phyloP scores from a whole-genome alignment of 2,329 filamentous ascomycete species.

The Colletotrichum navitas region DNA sequence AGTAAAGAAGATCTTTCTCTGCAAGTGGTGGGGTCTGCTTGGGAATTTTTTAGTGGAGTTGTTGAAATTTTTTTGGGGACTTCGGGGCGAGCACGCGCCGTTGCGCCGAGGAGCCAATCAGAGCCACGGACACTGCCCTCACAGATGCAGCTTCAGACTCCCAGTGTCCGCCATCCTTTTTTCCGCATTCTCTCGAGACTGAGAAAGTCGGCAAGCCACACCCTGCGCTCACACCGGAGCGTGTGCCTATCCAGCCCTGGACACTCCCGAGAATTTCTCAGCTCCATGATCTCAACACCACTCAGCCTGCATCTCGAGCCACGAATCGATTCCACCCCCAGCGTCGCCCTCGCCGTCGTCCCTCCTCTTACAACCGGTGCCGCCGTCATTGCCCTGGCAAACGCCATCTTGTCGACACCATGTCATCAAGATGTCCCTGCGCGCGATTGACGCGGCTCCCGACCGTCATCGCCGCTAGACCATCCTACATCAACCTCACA shows the following conservation, averaged over 20 bases:
- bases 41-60: constrained; percentile 41
- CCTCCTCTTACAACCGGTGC: neutral
- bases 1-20: constrained; percentile 39
- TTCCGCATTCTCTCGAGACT: neutral
- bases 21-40: constrained; percentile 30
- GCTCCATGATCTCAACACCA: constrained; percentile 31
- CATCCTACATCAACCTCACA: constrained; percentile 36
- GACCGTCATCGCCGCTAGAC: constrained; percentile 7
- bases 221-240: neutral
- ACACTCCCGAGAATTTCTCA: constrained; percentile 43
- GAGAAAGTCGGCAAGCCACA: neutral
- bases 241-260: constrained; percentile 26
- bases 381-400: constrained; percentile 22
- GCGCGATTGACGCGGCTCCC: constrained; percentile 38
- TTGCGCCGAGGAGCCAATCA: constrained; percentile 39
- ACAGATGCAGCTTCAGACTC: neutral
- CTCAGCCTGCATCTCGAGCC: constrained; percentile 26
- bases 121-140: neutral
- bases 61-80: constrained; percentile 39
- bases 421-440: constrained; percentile 42
- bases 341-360: constrained; percentile 6
- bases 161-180: neutral
- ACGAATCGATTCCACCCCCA: constrained; percentile 23
- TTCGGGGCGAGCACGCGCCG: constrained; percentile 35
- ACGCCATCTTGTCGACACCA: constrained; percentile 16